Conservation (phyloP, 495 filamentous ascomycete species). For the Hypoxylon lenormandii region DNA sequence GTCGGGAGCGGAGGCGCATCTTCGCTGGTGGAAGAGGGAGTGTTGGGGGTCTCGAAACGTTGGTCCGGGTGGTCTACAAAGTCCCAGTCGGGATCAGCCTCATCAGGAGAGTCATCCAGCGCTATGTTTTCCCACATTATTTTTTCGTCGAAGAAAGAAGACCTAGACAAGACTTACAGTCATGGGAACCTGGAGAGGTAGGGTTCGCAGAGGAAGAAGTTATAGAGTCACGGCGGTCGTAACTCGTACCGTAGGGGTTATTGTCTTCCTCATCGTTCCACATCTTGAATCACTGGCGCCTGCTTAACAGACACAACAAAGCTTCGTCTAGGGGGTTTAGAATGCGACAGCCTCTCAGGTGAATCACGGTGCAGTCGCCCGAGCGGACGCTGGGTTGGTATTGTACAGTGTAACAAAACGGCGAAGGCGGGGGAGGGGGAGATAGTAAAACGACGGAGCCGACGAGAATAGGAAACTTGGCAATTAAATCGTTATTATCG, state of each 20-base stretch:
- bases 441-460: not conserved
- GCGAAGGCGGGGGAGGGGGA: conserved; percentile 45
- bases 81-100: conserved; percentile 61
- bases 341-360: not conserved
- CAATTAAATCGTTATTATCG: conserved; percentile 4
- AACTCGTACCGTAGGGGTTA: conserved; percentile 88
- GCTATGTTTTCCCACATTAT: conserved; percentile 54
- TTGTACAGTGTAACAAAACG: conserved; percentile 8
- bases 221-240: conserved; percentile 82
- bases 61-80: conserved; percentile 56
- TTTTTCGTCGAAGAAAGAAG: conserved; percentile 19
- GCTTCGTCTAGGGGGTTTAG: conserved; percentile 17
- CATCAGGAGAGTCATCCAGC: conserved; percentile 49
- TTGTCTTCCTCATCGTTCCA: conserved; percentile 94
- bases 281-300: conserved; percentile 55
- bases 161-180: conserved; percentile 55
- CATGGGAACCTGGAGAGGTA: conserved; percentile 68
- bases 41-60: conserved; percentile 57
- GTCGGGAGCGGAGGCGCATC: conserved; percentile 49
- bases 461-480: not conserved
- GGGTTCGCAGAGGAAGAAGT: conserved; percentile 77
- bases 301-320: conserved; percentile 27
- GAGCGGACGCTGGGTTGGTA: conserved; percentile 9
- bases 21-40: conserved; percentile 61
- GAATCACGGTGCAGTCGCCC: conserved; percentile 15